These are phyloP conservation scores for Scheffersomyces insectosa DNA, from an alignment of 1,139 yeast species.

Conservation along the genomic window DNA sequence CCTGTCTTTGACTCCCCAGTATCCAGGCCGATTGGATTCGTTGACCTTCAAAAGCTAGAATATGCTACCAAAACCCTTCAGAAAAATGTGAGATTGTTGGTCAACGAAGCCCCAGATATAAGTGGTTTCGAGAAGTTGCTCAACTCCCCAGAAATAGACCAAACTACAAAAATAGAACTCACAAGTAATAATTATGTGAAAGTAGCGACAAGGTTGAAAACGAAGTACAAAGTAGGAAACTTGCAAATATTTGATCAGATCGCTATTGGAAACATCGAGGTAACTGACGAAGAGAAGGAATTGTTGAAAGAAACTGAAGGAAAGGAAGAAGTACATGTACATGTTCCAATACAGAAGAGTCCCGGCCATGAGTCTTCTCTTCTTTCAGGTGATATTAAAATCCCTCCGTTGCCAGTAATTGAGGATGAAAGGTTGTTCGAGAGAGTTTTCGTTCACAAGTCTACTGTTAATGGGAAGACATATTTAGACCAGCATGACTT, in stretches of 20 bases:
- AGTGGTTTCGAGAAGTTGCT: conserved; percentile 38
- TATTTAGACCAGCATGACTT: conserved; percentile 59
- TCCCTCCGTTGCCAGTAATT: conserved; percentile 72
- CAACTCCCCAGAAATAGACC: conserved; percentile 25
- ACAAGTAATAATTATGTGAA: conserved; percentile 54
- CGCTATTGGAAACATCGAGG: conserved; percentile 21
- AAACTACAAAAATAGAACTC: conserved; percentile 48
- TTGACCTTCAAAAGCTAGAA: conserved; percentile 43
- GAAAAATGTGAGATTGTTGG: conserved; percentile 50
- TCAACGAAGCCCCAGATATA: conserved; percentile 55
- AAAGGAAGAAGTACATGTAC: neutral
- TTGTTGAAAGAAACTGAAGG: conserved; percentile 5
- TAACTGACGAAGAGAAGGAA: conserved; percentile 11
- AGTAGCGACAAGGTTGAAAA: conserved; percentile 60
- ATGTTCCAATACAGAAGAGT: neutral
- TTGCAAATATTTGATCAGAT: conserved; percentile 52
- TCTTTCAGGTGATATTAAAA: conserved; percentile 10
- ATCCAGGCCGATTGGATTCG: conserved; percentile 26
- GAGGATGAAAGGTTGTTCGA: conserved; percentile 57
- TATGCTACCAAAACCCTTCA: conserved; percentile 47
- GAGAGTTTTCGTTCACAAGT: conserved; percentile 81
- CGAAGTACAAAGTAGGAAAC: conserved; percentile 48
- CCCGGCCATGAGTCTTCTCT: conserved; percentile 1
- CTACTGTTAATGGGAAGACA: conserved; percentile 61
- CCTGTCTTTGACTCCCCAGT: neutral